Conservation (phyloP, 2,329 filamentous ascomycete genomes). For the Pseudogymnoascus sp. region DNA sequence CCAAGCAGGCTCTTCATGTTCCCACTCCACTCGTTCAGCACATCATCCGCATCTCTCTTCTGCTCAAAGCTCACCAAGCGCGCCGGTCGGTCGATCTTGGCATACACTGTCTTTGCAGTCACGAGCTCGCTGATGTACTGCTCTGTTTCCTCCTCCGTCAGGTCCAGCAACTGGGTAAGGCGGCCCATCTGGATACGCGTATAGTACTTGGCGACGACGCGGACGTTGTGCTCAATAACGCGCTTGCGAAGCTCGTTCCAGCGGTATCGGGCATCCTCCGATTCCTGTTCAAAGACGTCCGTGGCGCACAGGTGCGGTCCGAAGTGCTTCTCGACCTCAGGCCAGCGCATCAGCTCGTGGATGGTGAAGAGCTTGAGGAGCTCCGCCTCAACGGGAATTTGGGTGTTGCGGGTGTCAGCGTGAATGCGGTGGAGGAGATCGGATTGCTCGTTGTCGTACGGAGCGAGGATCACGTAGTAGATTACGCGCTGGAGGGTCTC, state of each 20-base stretch:
- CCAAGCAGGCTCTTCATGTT: constrained; percentile 94
- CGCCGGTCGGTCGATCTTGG: constrained; percentile 92
- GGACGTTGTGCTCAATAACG: constrained; percentile 98
- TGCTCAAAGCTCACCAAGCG: constrained; percentile 90
- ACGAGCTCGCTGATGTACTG: constrained; percentile 98
- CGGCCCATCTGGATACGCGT: constrained; percentile 91
- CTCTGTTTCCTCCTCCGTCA: constrained; percentile 93
- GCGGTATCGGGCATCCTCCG: constrained; percentile 70
- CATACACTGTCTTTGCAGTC: constrained; percentile 94
- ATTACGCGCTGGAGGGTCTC: constrained; percentile 89
- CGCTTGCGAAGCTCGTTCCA: constrained; percentile 96
- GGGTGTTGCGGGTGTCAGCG: constrained; percentile 71
- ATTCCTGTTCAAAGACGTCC: constrained; percentile 78
- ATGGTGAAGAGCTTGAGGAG: constrained; percentile 92
- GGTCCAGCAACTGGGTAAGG: constrained; percentile 81
- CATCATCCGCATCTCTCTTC: constrained; percentile 88
- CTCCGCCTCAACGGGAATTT: constrained; percentile 72
- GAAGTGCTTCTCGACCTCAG: constrained; percentile 81
- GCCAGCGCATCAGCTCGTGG: constrained; percentile 97
- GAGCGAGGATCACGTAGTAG: constrained; percentile 93
- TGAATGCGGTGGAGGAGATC: constrained; percentile 92
- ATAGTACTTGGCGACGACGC: constrained; percentile 97
- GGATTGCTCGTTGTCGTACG: constrained; percentile 97
- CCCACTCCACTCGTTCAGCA: constrained; percentile 96
- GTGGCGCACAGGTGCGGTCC: constrained; percentile 80